Evolutionary conservation across 2,329 filamentous ascomycete species (phyloP), one percentile per base, ranked within the genome.

Genomic region (Huntiella omanensis): DNA sequence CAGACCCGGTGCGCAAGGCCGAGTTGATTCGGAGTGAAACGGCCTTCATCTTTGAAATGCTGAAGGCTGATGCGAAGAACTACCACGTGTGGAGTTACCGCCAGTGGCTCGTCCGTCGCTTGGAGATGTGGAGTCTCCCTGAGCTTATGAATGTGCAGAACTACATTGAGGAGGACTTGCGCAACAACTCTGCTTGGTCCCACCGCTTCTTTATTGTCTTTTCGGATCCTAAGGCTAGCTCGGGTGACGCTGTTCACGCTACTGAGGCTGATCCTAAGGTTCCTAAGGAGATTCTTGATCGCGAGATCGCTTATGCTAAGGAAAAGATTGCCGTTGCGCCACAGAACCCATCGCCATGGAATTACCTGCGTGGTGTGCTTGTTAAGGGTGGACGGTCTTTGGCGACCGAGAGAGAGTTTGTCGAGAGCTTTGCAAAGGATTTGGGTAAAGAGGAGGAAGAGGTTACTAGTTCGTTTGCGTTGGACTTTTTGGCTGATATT

Each of bases 31-130:
- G 67, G 3, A 73, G 72, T 3, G 91, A 98, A 63, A 68, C 71
- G 15, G 69, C 68, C 11, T 96, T 96, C 60, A 72, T 95, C 50
- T 71, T 70, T 49, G 63, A 70, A 40, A 96, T 98, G 73, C 78
- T 98, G 46, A 72, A 70, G 36, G 71, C 82, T 54, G 91, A 98
- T 59, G 75, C 81, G 43, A 98, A 98, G 65, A 98, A 98, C 66
- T 96, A 98, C 60, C 91, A 98, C 59, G 91, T 96, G 41, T 98
- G 91, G 91, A 85, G 80, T 47, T 98, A 96, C 65, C 73, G 91
- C 49, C 85, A 94, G 59, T 77, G 73, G 57, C 61, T 79, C 15
- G 72, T 77, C 36, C 64, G 65, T 44, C 75, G 74, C 57, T 62
- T 81, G 69, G 79, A 76, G 59, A 80, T 64, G 68, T 94, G 61